A percentile compares a stretch with the other conserved stretches of the same genome.
Conservation (phyloP, 1,139 yeast species). For the Yamadazyma conglobata region DNA sequence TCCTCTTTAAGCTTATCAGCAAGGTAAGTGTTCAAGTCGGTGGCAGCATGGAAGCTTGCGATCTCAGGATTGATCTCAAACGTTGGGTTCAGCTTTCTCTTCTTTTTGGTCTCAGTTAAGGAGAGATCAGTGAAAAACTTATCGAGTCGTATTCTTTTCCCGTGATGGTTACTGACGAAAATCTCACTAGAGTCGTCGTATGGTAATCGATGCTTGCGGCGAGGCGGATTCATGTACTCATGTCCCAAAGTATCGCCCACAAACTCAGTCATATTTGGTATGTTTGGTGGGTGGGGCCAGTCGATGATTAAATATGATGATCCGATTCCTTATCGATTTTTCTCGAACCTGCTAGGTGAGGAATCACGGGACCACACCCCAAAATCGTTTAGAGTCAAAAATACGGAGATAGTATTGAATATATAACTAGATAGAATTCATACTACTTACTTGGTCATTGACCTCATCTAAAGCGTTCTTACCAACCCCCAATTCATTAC, state of each 20-base stretch:
- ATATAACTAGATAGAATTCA: constrained; percentile 11
- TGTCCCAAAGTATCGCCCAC: too few relatives aligned
- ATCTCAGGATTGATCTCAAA: constrained; percentile 17
- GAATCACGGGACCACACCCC: not conserved
- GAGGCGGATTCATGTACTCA: not conserved
- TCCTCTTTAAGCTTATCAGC: constrained; percentile 26
- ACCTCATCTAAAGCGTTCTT: constrained; percentile 15
- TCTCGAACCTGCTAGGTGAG: constrained; percentile 11
- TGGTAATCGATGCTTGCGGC: not conserved
- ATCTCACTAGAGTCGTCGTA: constrained; percentile 10
- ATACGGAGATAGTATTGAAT: too few relatives aligned
- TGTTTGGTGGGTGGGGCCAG: not conserved
- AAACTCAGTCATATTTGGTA: too few relatives aligned
- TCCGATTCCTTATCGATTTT: constrained; percentile 9
- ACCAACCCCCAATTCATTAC: constrained; percentile 19
- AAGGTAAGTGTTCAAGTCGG: constrained; percentile 21
- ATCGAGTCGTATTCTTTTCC: constrained; percentile 26
- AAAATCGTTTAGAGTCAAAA: too few relatives aligned
- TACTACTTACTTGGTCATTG: constrained; percentile 10
- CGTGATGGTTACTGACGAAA: constrained; percentile 7
- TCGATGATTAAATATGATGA: too few relatives aligned
- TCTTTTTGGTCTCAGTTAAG: constrained; percentile 7
- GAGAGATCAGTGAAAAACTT: constrained; percentile 18
- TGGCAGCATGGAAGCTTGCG: too few relatives aligned
- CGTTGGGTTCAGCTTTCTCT: constrained; percentile 7